Base-by-base conservation (phyloP, 208 protist species). In the Angomonas ambiguus region DNA sequence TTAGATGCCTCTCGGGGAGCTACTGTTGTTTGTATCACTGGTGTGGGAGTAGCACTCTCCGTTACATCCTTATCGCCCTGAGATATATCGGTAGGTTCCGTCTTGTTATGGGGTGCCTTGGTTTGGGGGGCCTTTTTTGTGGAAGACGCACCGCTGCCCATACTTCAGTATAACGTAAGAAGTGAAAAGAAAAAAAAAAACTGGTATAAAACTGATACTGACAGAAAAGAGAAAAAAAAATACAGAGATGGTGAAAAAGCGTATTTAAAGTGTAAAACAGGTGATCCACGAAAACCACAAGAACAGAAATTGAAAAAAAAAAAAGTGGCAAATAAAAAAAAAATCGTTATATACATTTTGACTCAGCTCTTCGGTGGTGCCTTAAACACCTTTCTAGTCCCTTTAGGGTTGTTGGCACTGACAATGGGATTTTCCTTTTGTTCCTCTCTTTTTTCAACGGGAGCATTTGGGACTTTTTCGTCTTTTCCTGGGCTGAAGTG, bases 101-200 rank as follows among this genome's bases (percentile, higher is more conserved):
- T 59, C 24, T 59, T 59, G 11, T 13, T 28, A 5, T 10, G 25
- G 53, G 6, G 22, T 3, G 53, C 11, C 53, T 30, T 38, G 41
- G 13, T 28, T 13, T 10, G 25, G 53, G 6, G 22, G 22, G 53
- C 11, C 53, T 30, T 38, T 4, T 38, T 27, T 10, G 16, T n/a
- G 18, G 45, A 53, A 20, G 53, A 59, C 20, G 53, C 53, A n/a
- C 53, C 53, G 34, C 3, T 16, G 25, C 53, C 53, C 53, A 59
- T 51, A 16, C n/a, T 51, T 34, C 11, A 58, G 65, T 61, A 71
- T n/a, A 33, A 51, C 6, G 60, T 33, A 68, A 60, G 45, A n/a
- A 61, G 28, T 24, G 53, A 6, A 34, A 42, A 34, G 42, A 48
- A 34, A 72, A 27, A 67, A 56, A 72, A 67, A 60, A 61, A 57